Evolutionary conservation across 2,329 filamentous ascomycete species (phyloP).

Genomic region (Cryoendolithus antarcticus): DNA sequence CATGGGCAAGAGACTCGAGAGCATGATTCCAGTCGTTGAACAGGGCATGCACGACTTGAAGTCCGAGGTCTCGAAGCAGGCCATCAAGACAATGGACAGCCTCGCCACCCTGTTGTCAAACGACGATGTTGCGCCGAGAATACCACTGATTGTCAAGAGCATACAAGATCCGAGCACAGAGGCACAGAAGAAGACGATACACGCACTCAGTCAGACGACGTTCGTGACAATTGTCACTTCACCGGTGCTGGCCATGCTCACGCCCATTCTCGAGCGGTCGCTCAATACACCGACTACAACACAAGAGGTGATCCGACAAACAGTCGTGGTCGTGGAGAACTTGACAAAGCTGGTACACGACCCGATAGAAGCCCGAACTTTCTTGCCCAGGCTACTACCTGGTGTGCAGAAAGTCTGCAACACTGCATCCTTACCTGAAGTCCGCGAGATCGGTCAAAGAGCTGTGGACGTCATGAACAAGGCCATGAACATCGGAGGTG

Average conservation of each 20-base stretch:
- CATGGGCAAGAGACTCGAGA: slow-evolving; percentile 78
- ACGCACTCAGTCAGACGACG: slow-evolving; percentile 93
- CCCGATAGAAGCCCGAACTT: slow-evolving; percentile 85
- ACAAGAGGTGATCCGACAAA: slow-evolving; percentile 90
- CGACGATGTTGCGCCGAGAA: slow-evolving; percentile 86
- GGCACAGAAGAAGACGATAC: slow-evolving; percentile 87
- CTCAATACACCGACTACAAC: slow-evolving; percentile 82
- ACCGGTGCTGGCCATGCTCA: slow-evolving; percentile 85
- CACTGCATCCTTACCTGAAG: slow-evolving; percentile 84
- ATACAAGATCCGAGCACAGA: slow-evolving; percentile 89
- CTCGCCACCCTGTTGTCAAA: slow-evolving; percentile 85
- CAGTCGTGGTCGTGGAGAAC: slow-evolving; percentile 94
- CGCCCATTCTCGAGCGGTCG: slow-evolving; percentile 84
- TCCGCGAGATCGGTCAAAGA: slow-evolving; percentile 75
- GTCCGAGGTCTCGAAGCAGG: slow-evolving; percentile 71
- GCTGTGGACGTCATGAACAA: slow-evolving; percentile 81
- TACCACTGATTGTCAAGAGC: slow-evolving; percentile 82
- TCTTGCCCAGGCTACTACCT: slow-evolving; percentile 86
- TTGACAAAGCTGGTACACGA: slow-evolving; percentile 95
- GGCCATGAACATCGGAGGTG: slow-evolving; percentile 59
- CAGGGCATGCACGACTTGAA: slow-evolving; percentile 95
- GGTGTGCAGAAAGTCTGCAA: slow-evolving; percentile 84
- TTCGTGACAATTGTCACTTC: slow-evolving; percentile 95
- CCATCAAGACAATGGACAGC: slow-evolving; percentile 79
- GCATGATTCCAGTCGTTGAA: slow-evolving; percentile 83